These are phyloP conservation scores for Pseudogymnoascus sp. DNA, from an alignment of 2,329 filamentous ascomycete species.

Conservation along the genomic window DNA sequence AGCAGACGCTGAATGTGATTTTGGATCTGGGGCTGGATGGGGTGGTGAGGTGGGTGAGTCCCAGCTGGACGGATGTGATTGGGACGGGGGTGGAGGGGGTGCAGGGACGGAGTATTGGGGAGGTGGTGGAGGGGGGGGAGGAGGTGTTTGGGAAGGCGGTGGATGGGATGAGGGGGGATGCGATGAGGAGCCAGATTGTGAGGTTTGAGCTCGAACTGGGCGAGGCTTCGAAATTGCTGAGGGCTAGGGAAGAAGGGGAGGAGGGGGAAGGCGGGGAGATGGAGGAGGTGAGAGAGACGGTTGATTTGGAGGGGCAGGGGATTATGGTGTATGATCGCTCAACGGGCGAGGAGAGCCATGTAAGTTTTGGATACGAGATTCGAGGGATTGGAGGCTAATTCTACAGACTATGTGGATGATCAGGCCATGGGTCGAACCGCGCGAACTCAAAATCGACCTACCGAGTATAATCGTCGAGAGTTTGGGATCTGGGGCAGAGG, in stretches of 20 bases:
- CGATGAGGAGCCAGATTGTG: conserved; percentile 84
- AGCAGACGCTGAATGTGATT: conserved; percentile 94
- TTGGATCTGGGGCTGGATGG: conserved; percentile 88
- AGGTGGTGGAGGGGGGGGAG: conserved; percentile 71
- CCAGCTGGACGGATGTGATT: conserved; percentile 89
- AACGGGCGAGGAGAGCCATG: conserved; percentile 81
- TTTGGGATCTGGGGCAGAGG: conserved; percentile 86
- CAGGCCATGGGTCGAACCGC: conserved; percentile 75
- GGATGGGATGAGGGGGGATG: conserved; percentile 84
- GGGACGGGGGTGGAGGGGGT: conserved; percentile 68
- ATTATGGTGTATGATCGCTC: conserved; percentile 95
- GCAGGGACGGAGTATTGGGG: conserved; percentile 66
- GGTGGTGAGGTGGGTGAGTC: conserved; percentile 89
- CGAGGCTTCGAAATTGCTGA: conserved; percentile 54
- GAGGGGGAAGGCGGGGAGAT: conserved; percentile 32
- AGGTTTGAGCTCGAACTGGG: conserved; percentile 68
- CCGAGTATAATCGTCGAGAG: conserved; percentile 84
- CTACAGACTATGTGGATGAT: conserved; percentile 98
- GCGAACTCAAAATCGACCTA: conserved; percentile 93
- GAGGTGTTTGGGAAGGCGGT: conserved; percentile 73
- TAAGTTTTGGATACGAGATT: conserved; percentile 42
- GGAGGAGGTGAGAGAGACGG: conserved; percentile 40
- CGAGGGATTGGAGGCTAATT: conserved; percentile 22
- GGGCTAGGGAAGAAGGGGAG: conserved; percentile 30
- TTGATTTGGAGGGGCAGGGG: conserved; percentile 89